phyloP scores from a whole-genome alignment of 352 stramenopile species.

The Pythium phragmiticola region DNA sequence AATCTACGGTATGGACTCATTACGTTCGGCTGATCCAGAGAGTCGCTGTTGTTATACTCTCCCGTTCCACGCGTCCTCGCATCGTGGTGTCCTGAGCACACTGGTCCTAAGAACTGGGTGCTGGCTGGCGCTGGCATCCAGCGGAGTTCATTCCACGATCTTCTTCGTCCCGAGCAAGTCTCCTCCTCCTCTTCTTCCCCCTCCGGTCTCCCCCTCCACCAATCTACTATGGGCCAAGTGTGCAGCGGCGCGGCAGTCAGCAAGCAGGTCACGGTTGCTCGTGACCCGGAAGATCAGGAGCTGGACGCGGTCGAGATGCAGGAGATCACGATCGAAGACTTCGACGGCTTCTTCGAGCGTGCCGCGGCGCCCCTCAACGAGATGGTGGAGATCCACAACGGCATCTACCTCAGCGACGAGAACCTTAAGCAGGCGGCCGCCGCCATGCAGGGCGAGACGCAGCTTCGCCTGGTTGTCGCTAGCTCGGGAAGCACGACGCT shows the following conservation, averaged over 20 bases:
- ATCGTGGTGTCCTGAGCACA: not conserved
- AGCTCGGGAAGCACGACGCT: constrained; percentile 26
- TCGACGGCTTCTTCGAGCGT: constrained; percentile 29
- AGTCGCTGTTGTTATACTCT: not conserved
- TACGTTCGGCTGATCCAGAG: not conserved
- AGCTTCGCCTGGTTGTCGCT: constrained; percentile 33
- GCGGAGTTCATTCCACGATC: constrained; percentile 20
- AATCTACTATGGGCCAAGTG: constrained; percentile 48
- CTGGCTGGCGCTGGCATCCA: not conserved
- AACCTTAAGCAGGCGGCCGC: constrained; percentile 50
- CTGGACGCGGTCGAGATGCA: constrained; percentile 29
- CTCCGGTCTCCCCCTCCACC: not conserved
- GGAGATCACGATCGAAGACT: constrained; percentile 29
- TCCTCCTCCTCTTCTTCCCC: not conserved
- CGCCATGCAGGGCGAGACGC: constrained; percentile 47
- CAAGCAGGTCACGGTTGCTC: constrained; percentile 39
- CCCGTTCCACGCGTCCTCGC: not conserved
- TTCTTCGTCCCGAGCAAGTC: constrained; percentile 16
- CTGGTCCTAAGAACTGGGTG: no score
- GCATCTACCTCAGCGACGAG: constrained; percentile 51
- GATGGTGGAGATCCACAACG: constrained; percentile 47
- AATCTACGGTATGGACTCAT: not conserved
- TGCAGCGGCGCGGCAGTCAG: constrained; percentile 45
- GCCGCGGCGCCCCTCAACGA: constrained; percentile 25
- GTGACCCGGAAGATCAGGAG: constrained; percentile 28